Evolutionary conservation across 257 asterid genomes (phyloP), one percentile per base, ranked within the genome.

Genomic region (Solanum corneliomulleri): DNA sequence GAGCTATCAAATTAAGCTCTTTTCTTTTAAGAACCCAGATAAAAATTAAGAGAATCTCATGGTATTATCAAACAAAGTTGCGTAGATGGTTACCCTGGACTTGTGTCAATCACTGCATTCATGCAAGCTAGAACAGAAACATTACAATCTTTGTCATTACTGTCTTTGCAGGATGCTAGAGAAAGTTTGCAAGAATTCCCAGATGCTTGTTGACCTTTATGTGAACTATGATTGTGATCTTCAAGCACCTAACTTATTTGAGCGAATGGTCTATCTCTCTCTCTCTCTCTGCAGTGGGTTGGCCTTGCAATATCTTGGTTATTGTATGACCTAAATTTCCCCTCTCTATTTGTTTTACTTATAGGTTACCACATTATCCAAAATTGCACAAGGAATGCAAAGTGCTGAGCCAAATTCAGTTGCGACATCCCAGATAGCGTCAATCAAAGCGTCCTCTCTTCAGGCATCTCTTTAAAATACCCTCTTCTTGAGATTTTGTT

Each of bases 221-320:
- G 98, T 97, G 93, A 97, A 97, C 91, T 97, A 97, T 89, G 99
- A 97, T 87, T 97, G 99, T 93, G 99, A 96, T 92, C 98, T 97
- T 85, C 94, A 96, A 88, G 98, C 99, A 47, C 98, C 99, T 58
- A 97, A 97, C 91, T 92, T 97, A 88, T 97, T 96, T 93, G 99
- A 97, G 88, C 92, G 94, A 88, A 95, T 92, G 96, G 99, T 96
- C 88, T 87, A 93, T 49, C 80, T 91, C 85, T 83, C 86, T 86
- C 72, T 80, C 52, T 52, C 62, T 37, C 39, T 37, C 39, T 77
- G 64, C 21, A 80, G 23, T 62, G 56, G 27, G 29, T 49, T 80
- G 85, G 69, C 85, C 49, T 80, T 80, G 44, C 68, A 18, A 47
- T 49, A 16, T 18, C 85, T 80, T 49, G 29, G 69, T 81, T 81